phyloP scores from a whole-genome alignment of 805 yeast genomes.

The Starmerella khaoyaiensis region DNA sequence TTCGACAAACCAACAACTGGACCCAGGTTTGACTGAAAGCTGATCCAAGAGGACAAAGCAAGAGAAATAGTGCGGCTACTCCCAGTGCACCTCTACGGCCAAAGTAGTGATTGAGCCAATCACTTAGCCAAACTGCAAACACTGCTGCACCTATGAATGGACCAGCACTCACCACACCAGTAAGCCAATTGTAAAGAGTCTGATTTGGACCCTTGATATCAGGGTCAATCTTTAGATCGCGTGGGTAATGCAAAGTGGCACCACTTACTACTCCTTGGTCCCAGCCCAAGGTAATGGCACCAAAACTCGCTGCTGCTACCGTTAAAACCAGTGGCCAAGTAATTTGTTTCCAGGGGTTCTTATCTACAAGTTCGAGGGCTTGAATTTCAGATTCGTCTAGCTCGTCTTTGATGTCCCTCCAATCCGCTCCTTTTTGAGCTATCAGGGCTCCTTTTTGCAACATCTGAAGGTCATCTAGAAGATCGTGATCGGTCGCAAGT shows the following conservation, averaged over 20 bases:
- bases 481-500: slow-evolving; percentile 11
- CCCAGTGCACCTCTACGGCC: slow-evolving; percentile 42
- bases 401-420: slow-evolving; percentile 9
- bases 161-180: slow-evolving; percentile 51
- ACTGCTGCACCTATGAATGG: slow-evolving; percentile 42
- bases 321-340: slow-evolving; percentile 32
- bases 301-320: slow-evolving; percentile 49
- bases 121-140: slow-evolving; percentile 41
- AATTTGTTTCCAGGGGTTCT: slow-evolving; percentile 38
- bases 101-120: slow-evolving; percentile 36
- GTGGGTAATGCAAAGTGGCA: slow-evolving; percentile 44
- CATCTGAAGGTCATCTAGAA: slow-evolving; percentile 20
- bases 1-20: slow-evolving; percentile 47
- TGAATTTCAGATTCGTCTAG: slow-evolving; percentile 25
- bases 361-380: slow-evolving; percentile 32
- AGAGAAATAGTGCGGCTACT: slow-evolving; percentile 39
- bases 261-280: slow-evolving; percentile 62
- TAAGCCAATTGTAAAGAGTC: slow-evolving; percentile 29
- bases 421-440: slow-evolving; percentile 36
- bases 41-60: slow-evolving; percentile 46
- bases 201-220: slow-evolving; percentile 20
- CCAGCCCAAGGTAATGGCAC: slow-evolving; percentile 63
- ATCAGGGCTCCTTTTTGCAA: slow-evolving; percentile 39
- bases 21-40: slow-evolving; percentile 50
- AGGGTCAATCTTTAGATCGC: slow-evolving; percentile 30